A percentile compares a stretch with the other conserved stretches of the same genome.
Conservation (phyloP, 2,329 filamentous ascomycete genomes). For the Arthrobotrys iridis region DNA sequence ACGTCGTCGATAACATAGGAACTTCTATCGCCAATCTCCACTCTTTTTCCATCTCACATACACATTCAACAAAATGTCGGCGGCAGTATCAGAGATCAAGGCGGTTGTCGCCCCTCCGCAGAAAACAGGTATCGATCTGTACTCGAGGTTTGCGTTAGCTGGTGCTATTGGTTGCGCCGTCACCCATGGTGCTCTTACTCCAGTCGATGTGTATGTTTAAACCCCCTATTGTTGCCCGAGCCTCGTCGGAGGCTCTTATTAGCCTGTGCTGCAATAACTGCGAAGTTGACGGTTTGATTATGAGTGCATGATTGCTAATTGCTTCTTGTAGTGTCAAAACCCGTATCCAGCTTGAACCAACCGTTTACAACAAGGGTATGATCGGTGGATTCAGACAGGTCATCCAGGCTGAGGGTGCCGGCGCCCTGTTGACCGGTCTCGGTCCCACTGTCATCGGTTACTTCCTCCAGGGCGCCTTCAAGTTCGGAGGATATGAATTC, state of each 20-base stretch:
- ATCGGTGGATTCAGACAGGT: slow-evolving; percentile 88
- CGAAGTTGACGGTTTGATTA: slow-evolving; percentile 51
- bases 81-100: slow-evolving; percentile 38
- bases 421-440: slow-evolving; percentile 83
- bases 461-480: slow-evolving; percentile 93
- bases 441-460: slow-evolving; percentile 89
- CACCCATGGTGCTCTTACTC: slow-evolving; percentile 95
- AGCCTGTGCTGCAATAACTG: background rate
- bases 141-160: slow-evolving; percentile 95
- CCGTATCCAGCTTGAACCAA: slow-evolving; percentile 90
- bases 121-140: slow-evolving; percentile 74
- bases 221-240: slow-evolving; percentile 22
- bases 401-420: slow-evolving; percentile 82
- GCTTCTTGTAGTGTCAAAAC: slow-evolving; percentile 83
- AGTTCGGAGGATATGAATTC: slow-evolving; percentile 94
- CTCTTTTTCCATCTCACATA: slow-evolving; percentile 24
- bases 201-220: slow-evolving; percentile 95
- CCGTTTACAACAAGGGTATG: slow-evolving; percentile 86
- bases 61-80: slow-evolving; percentile 23
- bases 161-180: slow-evolving; percentile 98
- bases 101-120: slow-evolving; percentile 61
- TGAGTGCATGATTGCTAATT: slow-evolving; percentile 6
- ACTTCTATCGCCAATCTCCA: slow-evolving; percentile 26
- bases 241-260: slow-evolving; percentile 60
- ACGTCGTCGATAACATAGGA: slow-evolving; percentile 43